phyloP scores from a whole-genome alignment of 2,329 filamentous ascomycete genomes.

The Fusarium denticulatum region DNA sequence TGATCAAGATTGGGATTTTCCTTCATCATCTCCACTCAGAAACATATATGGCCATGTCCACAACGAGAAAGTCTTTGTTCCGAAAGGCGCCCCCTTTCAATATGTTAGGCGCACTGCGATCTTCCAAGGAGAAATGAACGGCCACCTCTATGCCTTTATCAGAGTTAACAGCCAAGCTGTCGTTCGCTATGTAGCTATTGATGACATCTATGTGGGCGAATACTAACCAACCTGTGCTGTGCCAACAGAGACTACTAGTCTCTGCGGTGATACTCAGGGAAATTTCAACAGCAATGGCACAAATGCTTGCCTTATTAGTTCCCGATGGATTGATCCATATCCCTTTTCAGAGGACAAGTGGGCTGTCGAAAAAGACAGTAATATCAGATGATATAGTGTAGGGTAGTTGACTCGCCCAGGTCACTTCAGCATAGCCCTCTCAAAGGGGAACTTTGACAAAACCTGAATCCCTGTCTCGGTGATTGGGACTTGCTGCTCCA shows the following conservation, averaged over 20 bases:
- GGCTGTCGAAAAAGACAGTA: background rate
- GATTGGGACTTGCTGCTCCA: constrained; percentile 12
- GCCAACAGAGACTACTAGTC: background rate
- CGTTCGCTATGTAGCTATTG: background rate
- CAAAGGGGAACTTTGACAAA: background rate
- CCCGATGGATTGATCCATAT: background rate
- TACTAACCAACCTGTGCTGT: background rate
- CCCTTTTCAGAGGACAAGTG: background rate
- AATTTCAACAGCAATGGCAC: background rate
- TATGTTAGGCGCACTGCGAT: background rate
- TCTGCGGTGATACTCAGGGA: background rate
- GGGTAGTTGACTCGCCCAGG: background rate
- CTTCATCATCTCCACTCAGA: background rate
- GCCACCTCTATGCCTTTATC: background rate
- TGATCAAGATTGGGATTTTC: background rate
- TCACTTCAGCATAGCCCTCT: background rate
- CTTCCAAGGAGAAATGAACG: background rate
- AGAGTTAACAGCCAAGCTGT: background rate
- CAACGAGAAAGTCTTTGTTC: background rate
- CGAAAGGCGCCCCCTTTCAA: background rate
- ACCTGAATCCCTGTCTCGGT: background rate
- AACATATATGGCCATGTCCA: background rate
- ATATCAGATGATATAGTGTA: background rate
- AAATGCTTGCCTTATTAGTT: background rate
- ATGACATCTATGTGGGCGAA: constrained; percentile 4